Conservation (phyloP, 208 protist genomes). For the Strigomonas oncopelti region DNA sequence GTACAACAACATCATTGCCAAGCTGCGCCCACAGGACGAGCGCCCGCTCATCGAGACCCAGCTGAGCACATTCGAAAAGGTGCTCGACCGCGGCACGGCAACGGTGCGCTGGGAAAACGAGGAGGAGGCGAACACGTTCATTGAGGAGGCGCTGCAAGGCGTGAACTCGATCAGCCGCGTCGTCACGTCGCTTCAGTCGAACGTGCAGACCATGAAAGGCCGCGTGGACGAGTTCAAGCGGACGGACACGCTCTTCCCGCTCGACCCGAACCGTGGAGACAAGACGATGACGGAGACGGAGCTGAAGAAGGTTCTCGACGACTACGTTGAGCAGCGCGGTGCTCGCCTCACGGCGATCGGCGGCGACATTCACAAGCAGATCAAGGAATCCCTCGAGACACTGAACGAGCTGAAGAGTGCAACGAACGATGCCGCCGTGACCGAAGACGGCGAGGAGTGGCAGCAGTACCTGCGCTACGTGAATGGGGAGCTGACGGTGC, state of each 20-base stretch:
- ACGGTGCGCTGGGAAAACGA: slow-evolving; percentile 90
- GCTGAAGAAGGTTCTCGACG: slow-evolving; percentile 80
- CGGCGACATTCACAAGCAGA: slow-evolving; percentile 75
- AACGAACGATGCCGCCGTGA: slow-evolving; percentile 33
- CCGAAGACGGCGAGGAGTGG: slow-evolving; percentile 64
- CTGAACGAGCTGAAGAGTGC: slow-evolving; percentile 77
- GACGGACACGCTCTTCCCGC: slow-evolving; percentile 76
- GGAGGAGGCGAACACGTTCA: slow-evolving; percentile 86
- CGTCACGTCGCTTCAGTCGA: slow-evolving; percentile 86
- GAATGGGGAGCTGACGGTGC: slow-evolving; percentile 79
- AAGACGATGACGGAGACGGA: slow-evolving; percentile 89
- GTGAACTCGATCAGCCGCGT: slow-evolving; percentile 82
- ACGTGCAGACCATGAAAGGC: slow-evolving; percentile 81
- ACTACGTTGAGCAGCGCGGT: slow-evolving; percentile 60
- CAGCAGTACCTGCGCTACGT: slow-evolving; percentile 89
- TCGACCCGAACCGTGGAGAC: slow-evolving; percentile 73
- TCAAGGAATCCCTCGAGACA: slow-evolving; percentile 72
- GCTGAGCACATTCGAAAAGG: slow-evolving; percentile 83
- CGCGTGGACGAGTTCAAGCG: slow-evolving; percentile 75
- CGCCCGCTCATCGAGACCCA: slow-evolving; percentile 87
- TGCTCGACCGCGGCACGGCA: slow-evolving; percentile 60
- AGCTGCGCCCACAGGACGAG: slow-evolving; percentile 89
- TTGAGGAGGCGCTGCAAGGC: slow-evolving; percentile 76
- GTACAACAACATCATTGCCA: slow-evolving; percentile 91
- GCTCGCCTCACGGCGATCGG: slow-evolving; percentile 54